Conservation (phyloP, 345 rosid species). For the Lumnitzera racemosa region DNA sequence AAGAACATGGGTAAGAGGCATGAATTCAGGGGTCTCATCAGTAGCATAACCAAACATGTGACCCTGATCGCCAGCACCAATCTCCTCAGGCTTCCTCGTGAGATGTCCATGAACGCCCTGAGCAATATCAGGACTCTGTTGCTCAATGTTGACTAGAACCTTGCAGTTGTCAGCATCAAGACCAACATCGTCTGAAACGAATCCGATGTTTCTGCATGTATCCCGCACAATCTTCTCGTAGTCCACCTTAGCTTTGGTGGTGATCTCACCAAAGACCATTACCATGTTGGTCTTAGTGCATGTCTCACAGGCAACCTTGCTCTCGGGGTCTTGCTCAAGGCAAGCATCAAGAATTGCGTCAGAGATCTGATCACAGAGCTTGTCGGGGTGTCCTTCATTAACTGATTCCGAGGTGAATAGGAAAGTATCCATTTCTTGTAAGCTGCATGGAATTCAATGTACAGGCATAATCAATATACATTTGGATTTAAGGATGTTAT, state of each 20-base stretch:
- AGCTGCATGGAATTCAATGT: background rate
- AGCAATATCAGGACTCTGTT: background rate
- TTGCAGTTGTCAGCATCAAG: slow-evolving; percentile 8
- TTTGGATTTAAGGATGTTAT: too few relatives aligned
- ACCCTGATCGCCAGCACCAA: background rate
- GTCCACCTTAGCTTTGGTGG: slow-evolving; percentile 5
- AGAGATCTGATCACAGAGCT: slow-evolving; percentile 8
- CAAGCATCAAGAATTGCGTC: slow-evolving; percentile 7
- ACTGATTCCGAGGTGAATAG: slow-evolving; percentile 9
- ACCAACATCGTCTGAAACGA: slow-evolving; percentile 6
- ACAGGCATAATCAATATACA: too few relatives aligned
- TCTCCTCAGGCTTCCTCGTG: background rate
- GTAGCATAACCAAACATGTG: background rate
- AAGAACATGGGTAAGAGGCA: slow-evolving; percentile 4
- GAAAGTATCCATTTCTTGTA: slow-evolving; percentile 4
- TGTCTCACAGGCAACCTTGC: slow-evolving; percentile 8
- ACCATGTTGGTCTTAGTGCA: too few relatives aligned
- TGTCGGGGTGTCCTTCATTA: slow-evolving; percentile 10
- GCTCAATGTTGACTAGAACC: background rate
- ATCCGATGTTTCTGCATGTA: slow-evolving; percentile 2
- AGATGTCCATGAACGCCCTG: slow-evolving; percentile 1
- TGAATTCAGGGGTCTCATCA: slow-evolving; percentile 2
- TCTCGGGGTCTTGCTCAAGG: slow-evolving; percentile 7
- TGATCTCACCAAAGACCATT: too few relatives aligned
- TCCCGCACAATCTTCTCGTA: slow-evolving; percentile 11